Evolutionary conservation across 768 basidiomycete genomes (phyloP), one percentile per base, ranked within the genome.

Genomic region (Tricholoma saponaceum): DNA sequence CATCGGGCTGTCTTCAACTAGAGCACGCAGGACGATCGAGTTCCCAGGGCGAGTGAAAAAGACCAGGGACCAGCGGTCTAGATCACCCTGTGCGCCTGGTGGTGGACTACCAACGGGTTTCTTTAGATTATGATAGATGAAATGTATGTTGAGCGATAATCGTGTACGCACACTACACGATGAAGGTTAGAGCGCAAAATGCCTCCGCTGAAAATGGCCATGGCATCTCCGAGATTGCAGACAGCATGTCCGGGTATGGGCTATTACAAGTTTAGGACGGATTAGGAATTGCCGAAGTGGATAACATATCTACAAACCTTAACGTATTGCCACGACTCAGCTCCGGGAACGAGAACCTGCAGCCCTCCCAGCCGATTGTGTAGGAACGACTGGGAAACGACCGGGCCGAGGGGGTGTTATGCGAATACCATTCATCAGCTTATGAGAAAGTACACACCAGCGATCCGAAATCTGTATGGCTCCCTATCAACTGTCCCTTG

Each of bases 381-480:
- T 56, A 90, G 71, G 72, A 89, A 83, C 0, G 85, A 84, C 82
- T 85, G 57, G 8, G 4, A 71, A 9, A 30, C 3, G 12, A 41
- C 1, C 46, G 73, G 58, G 4, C 68, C 57, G n/a, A n/a, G n/a
- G n/a, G n/a, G n/a, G n/a, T 57, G 76, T 65, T 4, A 71, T 74
- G 47, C 78, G 72, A 23, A 71, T 69, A 8, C 70, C 26, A 43
- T 70, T 64, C 64, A n/a, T 63, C 63, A 23, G 28, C 47, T 26
- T 1, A 37, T 2, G 13, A 25, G 3, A 9, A 47, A 16, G 0
- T n/a, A 6, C 80, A 64, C 61, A 86, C 85, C 56, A 88, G 66
- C n/a, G 83, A 84, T 61, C 87, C 86, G 60, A 88, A 89, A 67
- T 88, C 87, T 2, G 86, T 87, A 65, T 89, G 88, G 1, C 82